Evolutionary conservation across 2,329 filamentous ascomycete genomes (phyloP), one percentile per base, ranked within the genome.

Genomic region (Aspergillaceae sp.): DNA sequence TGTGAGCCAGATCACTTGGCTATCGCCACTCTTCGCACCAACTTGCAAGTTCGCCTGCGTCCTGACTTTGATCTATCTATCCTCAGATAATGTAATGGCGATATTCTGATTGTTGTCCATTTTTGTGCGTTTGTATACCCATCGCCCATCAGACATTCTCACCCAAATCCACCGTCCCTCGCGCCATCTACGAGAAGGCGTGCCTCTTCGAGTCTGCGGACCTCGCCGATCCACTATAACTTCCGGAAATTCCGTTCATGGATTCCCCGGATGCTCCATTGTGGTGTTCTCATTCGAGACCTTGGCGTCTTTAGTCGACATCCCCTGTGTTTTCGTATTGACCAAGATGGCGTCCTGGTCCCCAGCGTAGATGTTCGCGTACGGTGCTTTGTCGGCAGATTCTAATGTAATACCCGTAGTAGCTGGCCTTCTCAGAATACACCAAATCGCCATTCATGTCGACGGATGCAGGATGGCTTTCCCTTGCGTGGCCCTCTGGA

Each of bases 281-380:
- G 75, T 80, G 26, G 74, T 75, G 52, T 79, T 76, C 60, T 82
- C 78, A 61, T 82, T 82, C 47, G 78, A 78, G 49, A 83, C 70
- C 64, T 82, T 82, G 54, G 77, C 69, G 29, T 77, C 77, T 3
- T 49, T 44, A 8, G 37, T 56, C 47, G 49, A 56, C 79, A 82
- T 82, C 28, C 73, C 73, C 54, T 77, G 75, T 2, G 71, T 74
- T 46, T 76, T 71, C 26, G 78, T 81, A 68, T 83, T 83, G 42
- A 82, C 67, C 79, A 79, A 82, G 63, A 83, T 79, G 37, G 73
- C 75, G 26, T 79, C 79, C 58, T 82, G 78, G 51, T 82, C 79
- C 54, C 82, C 78, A 11, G 79, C 74, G 54, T 78, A 82, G 48
- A 82, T 67, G 44, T 71, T 76, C 26, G 78, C 76, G 49, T 78